Evolutionary conservation across 2,329 filamentous ascomycete species (phyloP), one percentile per base, ranked within the genome.

Genomic region (Colletotrichum euphorbiae): DNA sequence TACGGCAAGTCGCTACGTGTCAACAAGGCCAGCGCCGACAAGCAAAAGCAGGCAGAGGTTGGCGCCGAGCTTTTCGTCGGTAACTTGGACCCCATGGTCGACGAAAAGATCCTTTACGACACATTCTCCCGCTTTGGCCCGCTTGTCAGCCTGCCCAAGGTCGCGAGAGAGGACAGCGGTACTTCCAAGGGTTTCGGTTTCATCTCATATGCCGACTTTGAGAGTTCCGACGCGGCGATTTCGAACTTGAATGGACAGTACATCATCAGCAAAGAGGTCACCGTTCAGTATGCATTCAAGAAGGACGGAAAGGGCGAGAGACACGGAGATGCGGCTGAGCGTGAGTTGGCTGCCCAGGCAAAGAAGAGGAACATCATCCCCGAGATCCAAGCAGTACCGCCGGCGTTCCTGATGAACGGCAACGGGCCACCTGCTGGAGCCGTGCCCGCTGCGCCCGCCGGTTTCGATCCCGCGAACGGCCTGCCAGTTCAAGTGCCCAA

Each of bases 241-340:
- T 87, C 90, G 72, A 96, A 95, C 78, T 94, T 99, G 91, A 92
- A 97, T 78, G 93, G 93, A 58, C 94, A 98, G 82, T 98, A 96
- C 80, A 89, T 99, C 69, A 94, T 97, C 85, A 97, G 96, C 84
- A 97, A 97, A 82, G 93, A 97, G 79, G 91, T 98, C 74, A 93
- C 92, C 3, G 96, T 99, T 50, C 95, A 98, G 80, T 99, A 98
- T 79, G 96, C 96, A 43, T 98, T 97, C 87, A 99, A 99, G 86
- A 98, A 98, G 81, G 96, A 99, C 76, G 96, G 96, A 73, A 97
- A 97, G 82, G 95, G 95, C 74, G 95, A 98, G 82, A 87, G 96
- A 67, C 96, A 99, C 77, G 96, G 96, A 74, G 96, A 99, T 78
- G 88, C 94, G 74, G 96, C 96, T 33, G 96, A 99, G 81, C 87